A percentile compares a stretch with the other conserved stretches of the same genome.
phyloP scores from a whole-genome alignment of 495 filamentous ascomycete species.

The Neurospora discreta region DNA sequence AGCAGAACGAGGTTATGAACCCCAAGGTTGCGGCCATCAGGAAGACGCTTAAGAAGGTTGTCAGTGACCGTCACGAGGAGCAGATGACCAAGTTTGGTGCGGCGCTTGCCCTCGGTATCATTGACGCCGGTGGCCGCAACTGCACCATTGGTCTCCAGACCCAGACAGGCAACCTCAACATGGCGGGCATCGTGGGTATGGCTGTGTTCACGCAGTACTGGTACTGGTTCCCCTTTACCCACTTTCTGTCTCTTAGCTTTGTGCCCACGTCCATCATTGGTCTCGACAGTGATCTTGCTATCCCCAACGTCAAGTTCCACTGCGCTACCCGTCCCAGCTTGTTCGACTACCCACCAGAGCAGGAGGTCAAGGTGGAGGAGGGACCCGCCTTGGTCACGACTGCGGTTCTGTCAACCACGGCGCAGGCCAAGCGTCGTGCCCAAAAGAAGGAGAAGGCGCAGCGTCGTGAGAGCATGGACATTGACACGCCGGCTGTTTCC shows the following conservation, averaged over 20 bases:
- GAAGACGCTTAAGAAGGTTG: constrained; percentile 80
- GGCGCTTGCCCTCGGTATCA: constrained; percentile 88
- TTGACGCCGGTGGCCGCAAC: constrained; percentile 96
- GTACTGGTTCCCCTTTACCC: constrained; percentile 99
- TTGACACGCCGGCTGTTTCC: constrained; percentile 69
- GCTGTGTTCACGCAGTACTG: constrained; percentile 98
- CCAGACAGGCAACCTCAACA: constrained; percentile 94
- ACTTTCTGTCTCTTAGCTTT: constrained; percentile 91
- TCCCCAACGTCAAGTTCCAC: constrained; percentile 93
- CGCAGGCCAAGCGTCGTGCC: constrained; percentile 89
- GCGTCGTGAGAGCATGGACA: constrained; percentile 77
- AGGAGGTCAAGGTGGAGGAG: constrained; percentile 88
- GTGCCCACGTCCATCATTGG: constrained; percentile 90
- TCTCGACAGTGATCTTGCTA: constrained; percentile 83
- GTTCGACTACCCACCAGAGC: constrained; percentile 95
- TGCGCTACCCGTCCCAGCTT: constrained; percentile 88
- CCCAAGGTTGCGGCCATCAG: constrained; percentile 73
- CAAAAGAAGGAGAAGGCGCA: constrained; percentile 61
- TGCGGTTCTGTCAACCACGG: constrained; percentile 91
- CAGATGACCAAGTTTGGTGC: constrained; percentile 99
- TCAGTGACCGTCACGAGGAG: constrained; percentile 93
- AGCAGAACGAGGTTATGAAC: constrained; percentile 95
- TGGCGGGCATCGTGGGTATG: constrained; percentile 95
- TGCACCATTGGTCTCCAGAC: constrained; percentile 97
- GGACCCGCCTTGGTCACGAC: constrained; percentile 91